Conservation (phyloP, 1,284 basidiomycete genomes). For the Macrocystidia cucumis region DNA sequence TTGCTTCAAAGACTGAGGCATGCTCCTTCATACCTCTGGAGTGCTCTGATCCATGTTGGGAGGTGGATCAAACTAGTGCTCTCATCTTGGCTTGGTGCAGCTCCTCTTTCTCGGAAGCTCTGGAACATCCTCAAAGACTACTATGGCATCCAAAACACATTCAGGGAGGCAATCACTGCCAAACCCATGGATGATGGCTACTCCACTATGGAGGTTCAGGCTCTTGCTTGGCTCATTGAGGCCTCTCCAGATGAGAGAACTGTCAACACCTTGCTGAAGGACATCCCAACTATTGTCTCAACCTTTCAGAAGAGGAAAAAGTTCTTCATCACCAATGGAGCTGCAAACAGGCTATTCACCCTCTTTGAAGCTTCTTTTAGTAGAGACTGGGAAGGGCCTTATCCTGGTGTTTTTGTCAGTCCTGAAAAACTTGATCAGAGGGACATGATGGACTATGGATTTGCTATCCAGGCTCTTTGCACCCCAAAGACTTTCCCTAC, state of each 20-base stretch:
- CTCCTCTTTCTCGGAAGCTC: neutral
- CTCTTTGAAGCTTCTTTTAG: slow-evolving; percentile 2
- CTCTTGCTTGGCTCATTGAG: slow-evolving; percentile 1
- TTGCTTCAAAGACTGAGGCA: neutral
- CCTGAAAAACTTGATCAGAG: neutral
- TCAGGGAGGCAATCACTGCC: neutral
- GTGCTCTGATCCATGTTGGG: neutral
- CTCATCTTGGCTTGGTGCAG: too few species aligned
- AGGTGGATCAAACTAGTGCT: neutral
- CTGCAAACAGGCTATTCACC: neutral
- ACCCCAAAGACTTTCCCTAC: neutral
- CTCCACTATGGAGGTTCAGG: slow-evolving; percentile 2
- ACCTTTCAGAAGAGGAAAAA: neutral
- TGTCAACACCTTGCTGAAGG: slow-evolving; percentile 1
- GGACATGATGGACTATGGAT: slow-evolving; percentile 2
- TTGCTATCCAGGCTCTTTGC: neutral
- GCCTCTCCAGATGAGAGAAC: neutral
- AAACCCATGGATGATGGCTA: slow-evolving; percentile 2
- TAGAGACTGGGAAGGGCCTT: slow-evolving; percentile 2
- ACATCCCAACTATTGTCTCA: slow-evolving; percentile 1
- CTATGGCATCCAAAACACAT: neutral
- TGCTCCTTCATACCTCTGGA: slow-evolving; percentile 1
- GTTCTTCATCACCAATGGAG: slow-evolving; percentile 1
- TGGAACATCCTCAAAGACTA: neutral
- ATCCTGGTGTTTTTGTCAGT: neutral